phyloP scores from a whole-genome alignment of 2,329 filamentous ascomycete genomes.

The Aspergillus aculeatinus region DNA sequence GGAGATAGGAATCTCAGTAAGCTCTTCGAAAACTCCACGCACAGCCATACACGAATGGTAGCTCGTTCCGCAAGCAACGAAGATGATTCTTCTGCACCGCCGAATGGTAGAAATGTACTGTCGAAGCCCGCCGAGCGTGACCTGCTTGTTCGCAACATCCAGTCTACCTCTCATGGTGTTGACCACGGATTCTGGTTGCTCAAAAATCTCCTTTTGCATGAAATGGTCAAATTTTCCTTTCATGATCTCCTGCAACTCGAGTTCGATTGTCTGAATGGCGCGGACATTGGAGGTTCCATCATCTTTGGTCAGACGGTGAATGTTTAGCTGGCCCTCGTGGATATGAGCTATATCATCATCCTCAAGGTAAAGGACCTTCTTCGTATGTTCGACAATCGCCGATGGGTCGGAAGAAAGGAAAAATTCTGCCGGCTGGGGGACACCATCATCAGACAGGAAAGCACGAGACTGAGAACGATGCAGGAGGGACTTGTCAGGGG shows the following conservation, averaged over 20 bases:
- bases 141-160: conserved; percentile 87
- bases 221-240: conserved; percentile 99
- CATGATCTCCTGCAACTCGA: conserved; percentile 99
- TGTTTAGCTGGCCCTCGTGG: conserved; percentile 97
- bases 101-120: conserved; percentile 97
- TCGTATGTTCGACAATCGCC: conserved; percentile 98
- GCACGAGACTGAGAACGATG: conserved; percentile 98
- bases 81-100: conserved; percentile 94
- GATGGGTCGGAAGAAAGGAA: conserved; percentile 98
- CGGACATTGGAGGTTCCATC: conserved; percentile 96
- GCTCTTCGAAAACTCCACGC: conserved; percentile 93
- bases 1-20: conserved; percentile 95
- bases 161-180: conserved; percentile 99
- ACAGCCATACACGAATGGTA: conserved; percentile 99
- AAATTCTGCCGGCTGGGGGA: conserved; percentile 97
- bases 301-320: conserved; percentile 95
- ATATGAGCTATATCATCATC: conserved; percentile 99
- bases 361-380: conserved; percentile 99
- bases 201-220: conserved; percentile 99
- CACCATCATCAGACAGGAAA: conserved; percentile 97
- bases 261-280: conserved; percentile 96
- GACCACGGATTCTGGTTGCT: conserved; percentile 98
- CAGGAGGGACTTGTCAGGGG: conserved; percentile 94
- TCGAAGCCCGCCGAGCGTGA: conserved; percentile 91
- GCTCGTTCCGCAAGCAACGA: conserved; percentile 97